These are phyloP conservation scores for Pleoardoris graminearum DNA, from an alignment of 2,329 filamentous ascomycete genomes.

Conservation along the genomic window DNA sequence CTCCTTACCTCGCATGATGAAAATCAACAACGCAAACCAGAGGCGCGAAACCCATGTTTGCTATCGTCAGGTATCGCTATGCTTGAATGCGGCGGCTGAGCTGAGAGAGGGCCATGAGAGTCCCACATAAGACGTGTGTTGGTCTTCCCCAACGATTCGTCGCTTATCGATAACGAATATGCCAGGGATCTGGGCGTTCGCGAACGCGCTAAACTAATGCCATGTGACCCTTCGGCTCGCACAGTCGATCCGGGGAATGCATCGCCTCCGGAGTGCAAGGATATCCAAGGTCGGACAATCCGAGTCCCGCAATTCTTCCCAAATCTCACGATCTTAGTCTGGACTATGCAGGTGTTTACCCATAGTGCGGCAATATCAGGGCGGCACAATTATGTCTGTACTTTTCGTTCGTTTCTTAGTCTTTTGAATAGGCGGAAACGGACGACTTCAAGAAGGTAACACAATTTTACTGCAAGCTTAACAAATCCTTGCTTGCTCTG, in stretches of 20 bases:
- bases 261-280: neutral
- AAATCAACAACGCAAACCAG: slow-evolving; percentile 59
- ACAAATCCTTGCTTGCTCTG: neutral
- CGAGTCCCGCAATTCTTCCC: too few species aligned
- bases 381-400: too few species aligned
- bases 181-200: neutral
- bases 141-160: neutral
- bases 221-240: neutral
- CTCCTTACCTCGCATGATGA: slow-evolving; percentile 53
- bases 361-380: too few species aligned
- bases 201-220: neutral
- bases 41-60: slow-evolving; percentile 45
- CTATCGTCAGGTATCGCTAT: neutral
- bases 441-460: neutral
- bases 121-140: slow-evolving; percentile 1
- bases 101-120: neutral
- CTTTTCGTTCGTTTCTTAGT: slow-evolving; percentile 4
- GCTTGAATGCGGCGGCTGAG: neutral
- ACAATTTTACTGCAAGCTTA: neutral
- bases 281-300: neutral
- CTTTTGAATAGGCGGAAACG: slow-evolving; percentile 1
- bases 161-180: neutral
- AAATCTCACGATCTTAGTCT: too few species aligned
- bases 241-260: neutral
- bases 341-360: too few species aligned